Base-by-base conservation (phyloP, 2,329 filamentous ascomycete species). In the Simplicillium sp. region DNA sequence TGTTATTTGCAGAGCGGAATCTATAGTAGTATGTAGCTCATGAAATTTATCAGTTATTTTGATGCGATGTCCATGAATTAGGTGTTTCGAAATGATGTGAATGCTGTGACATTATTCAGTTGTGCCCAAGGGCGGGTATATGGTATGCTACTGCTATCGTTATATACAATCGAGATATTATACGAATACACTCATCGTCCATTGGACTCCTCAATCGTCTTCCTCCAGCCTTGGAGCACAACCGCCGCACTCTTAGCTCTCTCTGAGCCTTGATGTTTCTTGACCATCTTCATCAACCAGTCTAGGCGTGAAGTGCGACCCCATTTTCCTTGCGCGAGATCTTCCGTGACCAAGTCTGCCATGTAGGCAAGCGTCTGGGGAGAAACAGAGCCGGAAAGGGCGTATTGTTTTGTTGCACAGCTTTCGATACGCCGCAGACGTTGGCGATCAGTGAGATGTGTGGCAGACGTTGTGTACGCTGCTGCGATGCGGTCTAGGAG, bases 261-360 rank as follows among this genome's bases (percentile, higher is more conserved):
- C 29, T 50, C 32, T 2, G 36, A 18, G 14, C 54, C 51, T 2
- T 50, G 47, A 11, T 44, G 37, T 11, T 46, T 28, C n/a, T 43
- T 46, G 7, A 58, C 42, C 31, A 64, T 44, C 11, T 40, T 37
- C 29, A 58, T 32, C 9, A 63, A 39, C 52, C 58, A 62, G 32
- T 44, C 29, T 28, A 64, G 39, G 9, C 60, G 55, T 11, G 42
- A 31, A 7, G 48, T 54, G 13, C 61, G 52, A 3, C 63, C 64
- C 16, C 41, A 42, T n/a, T 49, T 45, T 6, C 62, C 61, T 29
- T 44, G 43, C 28, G 57, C 54, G 4, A 67, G 49, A 42, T 66
- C 63, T 9, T 54, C 48, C 3, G 57, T 50, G 15, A 61, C 43
- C 2, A 58, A 42, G 5, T 46, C 40, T 7, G 54, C 42, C n/a